Conservation (phyloP, 495 filamentous ascomycete genomes). For the Lichina pygmaea region DNA sequence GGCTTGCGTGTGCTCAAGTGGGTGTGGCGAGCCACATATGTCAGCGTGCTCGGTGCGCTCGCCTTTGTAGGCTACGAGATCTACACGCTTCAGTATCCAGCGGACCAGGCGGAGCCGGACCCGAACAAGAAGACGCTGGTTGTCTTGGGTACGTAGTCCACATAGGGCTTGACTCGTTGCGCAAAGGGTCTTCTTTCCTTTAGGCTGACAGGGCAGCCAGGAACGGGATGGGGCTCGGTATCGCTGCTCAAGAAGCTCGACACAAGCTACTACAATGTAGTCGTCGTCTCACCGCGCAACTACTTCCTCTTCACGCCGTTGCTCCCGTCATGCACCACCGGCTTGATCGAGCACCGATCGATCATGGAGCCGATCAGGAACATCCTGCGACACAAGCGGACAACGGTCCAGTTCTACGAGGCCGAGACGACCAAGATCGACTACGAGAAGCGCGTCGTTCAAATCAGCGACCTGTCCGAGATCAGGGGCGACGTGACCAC, state of each 20-base stretch:
- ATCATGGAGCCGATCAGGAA: conserved; percentile 98
- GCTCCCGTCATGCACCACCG: conserved; percentile 86
- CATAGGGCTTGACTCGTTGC: background rate
- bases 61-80: conserved; percentile 55
- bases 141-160: conserved; percentile 46
- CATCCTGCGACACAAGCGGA: conserved; percentile 79
- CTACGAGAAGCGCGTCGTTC: conserved; percentile 62
- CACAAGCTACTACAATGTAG: conserved; percentile 93
- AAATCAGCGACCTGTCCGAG: conserved; percentile 77
- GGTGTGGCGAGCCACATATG: conserved; percentile 53
- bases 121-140: conserved; percentile 91
- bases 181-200: background rate
- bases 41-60: conserved; percentile 36
- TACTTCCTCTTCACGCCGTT: conserved; percentile 99
- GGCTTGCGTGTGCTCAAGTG: conserved; percentile 23
- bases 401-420: conserved; percentile 85
- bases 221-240: conserved; percentile 90
- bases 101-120: conserved; percentile 55
- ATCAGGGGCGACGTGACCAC: conserved; percentile 59
- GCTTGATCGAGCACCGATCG: conserved; percentile 90
- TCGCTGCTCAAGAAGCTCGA: conserved; percentile 95
- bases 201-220: conserved; percentile 16
- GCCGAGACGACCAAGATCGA: conserved; percentile 95
- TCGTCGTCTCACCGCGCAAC: conserved; percentile 89
- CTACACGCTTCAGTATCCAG: conserved; percentile 54